Percentiles rank a stretch among this genome's conserved stretches.
Conservation (phyloP, 495 filamentous ascomycete genomes). For the Elasticomyces elasticus region DNA sequence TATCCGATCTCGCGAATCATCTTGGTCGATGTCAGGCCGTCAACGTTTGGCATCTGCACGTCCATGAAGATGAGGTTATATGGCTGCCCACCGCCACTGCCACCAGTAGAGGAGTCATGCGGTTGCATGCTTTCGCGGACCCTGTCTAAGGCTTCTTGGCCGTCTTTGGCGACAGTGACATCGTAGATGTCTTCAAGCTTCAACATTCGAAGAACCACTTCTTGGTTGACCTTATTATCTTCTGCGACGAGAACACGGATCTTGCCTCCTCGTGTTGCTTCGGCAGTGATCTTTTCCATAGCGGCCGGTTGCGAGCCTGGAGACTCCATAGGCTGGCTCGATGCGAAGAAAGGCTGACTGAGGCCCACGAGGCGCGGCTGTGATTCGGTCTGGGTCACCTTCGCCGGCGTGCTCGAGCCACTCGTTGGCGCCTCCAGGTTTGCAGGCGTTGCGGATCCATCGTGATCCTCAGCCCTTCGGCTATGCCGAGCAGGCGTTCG, state of each 20-base stretch:
- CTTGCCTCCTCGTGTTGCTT: slow-evolving; percentile 43
- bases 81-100: slow-evolving; percentile 20
- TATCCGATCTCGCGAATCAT: slow-evolving; percentile 82
- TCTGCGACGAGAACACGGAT: slow-evolving; percentile 84
- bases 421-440: slow-evolving; percentile 17
- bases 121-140: slow-evolving; percentile 71
- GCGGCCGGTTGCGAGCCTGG: slow-evolving; percentile 40
- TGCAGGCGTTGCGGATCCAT: not conserved
- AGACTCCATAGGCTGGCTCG: slow-evolving; percentile 39
- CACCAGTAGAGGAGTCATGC: slow-evolving; percentile 34
- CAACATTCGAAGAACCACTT: slow-evolving; percentile 74
- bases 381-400: slow-evolving; percentile 33
- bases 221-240: slow-evolving; percentile 90
- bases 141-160: slow-evolving; percentile 77
- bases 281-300: slow-evolving; percentile 40
- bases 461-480: slow-evolving; percentile 5
- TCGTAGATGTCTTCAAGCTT: slow-evolving; percentile 57
- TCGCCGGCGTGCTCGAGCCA: slow-evolving; percentile 21
- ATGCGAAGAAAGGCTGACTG: slow-evolving; percentile 76
- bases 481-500: slow-evolving; percentile 12
- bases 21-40: slow-evolving; percentile 79
- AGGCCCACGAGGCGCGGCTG: slow-evolving; percentile 74
- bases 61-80: slow-evolving; percentile 94
- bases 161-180: slow-evolving; percentile 48
- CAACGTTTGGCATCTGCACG: slow-evolving; percentile 88